phyloP scores from a whole-genome alignment of 768 basidiomycete genomes.

The Infundibulicybe gibba region DNA sequence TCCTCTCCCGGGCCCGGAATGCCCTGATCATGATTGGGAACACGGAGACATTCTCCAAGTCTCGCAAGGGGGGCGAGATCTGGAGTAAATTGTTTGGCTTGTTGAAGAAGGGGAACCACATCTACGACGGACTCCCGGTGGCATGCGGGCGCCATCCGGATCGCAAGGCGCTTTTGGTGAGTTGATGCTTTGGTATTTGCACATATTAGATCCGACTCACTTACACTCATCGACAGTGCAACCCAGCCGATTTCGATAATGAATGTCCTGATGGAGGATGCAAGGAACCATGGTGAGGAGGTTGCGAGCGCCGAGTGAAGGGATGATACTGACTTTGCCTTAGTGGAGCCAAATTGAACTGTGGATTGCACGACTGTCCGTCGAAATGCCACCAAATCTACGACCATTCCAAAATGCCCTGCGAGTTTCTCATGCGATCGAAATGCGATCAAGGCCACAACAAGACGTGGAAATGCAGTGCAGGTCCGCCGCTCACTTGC shows the following conservation, averaged over 20 bases:
- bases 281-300: conserved; percentile 48
- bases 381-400: conserved; percentile 57
- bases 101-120: conserved; percentile 35
- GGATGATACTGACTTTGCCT: not conserved
- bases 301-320: not conserved
- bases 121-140: conserved; percentile 59
- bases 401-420: conserved; percentile 53
- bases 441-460: conserved; percentile 45
- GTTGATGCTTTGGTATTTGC: too few relatives aligned
- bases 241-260: conserved; percentile 44
- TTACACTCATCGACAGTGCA: not conserved
- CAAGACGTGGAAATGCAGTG: conserved; percentile 38
- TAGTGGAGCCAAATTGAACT: conserved; percentile 47
- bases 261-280: conserved; percentile 65
- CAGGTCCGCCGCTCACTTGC: conserved; percentile 34
- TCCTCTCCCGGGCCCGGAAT: conserved; percentile 66
- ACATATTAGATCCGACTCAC: too few relatives aligned
- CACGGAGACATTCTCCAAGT: conserved; percentile 48
- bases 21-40: conserved; percentile 68
- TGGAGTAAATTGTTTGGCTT: conserved; percentile 50
- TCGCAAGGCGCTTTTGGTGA: conserved; percentile 29
- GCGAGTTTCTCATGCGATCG: conserved; percentile 28
- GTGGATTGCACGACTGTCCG: conserved; percentile 50
- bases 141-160: conserved; percentile 54
- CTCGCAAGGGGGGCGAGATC: conserved; percentile 46